These are phyloP conservation scores for Blastobotrys petasosporus DNA, from an alignment of 1,139 yeast species.

Conservation along the genomic window DNA sequence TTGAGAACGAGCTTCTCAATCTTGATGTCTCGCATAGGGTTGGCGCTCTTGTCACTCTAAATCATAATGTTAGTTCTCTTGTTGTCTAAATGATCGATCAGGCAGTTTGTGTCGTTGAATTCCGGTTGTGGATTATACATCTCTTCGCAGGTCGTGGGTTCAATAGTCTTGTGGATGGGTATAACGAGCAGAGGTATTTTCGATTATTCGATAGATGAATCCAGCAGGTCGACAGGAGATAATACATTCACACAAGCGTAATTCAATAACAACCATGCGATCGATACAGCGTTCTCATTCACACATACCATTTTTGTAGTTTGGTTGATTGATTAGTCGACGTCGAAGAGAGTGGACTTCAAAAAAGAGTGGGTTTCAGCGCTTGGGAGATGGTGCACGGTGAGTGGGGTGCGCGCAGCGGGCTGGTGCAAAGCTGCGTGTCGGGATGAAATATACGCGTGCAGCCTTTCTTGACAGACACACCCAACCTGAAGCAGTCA, in stretches of 20 bases:
- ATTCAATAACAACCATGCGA: neutral
- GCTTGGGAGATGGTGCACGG: neutral
- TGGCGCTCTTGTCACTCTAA: conserved; percentile 39
- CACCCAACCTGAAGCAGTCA: no score
- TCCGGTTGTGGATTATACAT: no score
- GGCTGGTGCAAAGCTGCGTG: neutral
- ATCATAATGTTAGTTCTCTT: neutral
- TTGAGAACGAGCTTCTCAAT: conserved; percentile 99
- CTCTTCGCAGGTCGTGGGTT: no score
- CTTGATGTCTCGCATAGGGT: conserved; percentile 97
- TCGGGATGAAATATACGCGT: neutral
- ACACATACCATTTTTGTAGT: conserved; percentile 5
- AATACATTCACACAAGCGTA: no score
- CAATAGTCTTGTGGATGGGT: no score
- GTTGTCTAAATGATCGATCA: neutral
- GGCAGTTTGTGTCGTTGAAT: no score
- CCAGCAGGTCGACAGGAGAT: no score
- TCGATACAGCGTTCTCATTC: neutral
- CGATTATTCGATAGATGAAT: no score
- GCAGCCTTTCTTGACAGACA: neutral
- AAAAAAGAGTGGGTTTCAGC: conserved; percentile 1
- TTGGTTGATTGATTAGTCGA: conserved; percentile 4
- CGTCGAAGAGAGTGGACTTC: conserved; percentile 5
- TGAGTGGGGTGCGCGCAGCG: neutral
- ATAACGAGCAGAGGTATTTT: no score